Percentiles rank a stretch among this genome's conserved stretches.
phyloP scores from a whole-genome alignment of 176 grass and related monocot species.

The Cenchrus purpureus region DNA sequence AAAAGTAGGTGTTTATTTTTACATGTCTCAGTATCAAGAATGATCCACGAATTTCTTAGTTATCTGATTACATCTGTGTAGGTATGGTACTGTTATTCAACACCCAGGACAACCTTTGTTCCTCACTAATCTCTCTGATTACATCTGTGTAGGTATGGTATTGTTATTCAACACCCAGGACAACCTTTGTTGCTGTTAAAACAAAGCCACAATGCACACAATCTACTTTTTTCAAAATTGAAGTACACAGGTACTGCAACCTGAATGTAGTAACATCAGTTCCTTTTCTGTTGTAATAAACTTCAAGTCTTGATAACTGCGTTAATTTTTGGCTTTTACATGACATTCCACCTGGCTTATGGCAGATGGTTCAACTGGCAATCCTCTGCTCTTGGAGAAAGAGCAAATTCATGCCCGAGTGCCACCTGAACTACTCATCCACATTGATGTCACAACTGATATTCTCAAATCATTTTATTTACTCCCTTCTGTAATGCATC shows the following conservation, averaged over 20 bases:
- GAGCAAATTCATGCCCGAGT: slow-evolving; percentile 73
- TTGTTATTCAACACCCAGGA: slow-evolving; percentile 75
- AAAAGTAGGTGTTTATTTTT: slow-evolving; percentile 54
- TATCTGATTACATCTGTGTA: slow-evolving; percentile 41
- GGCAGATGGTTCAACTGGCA: slow-evolving; percentile 60
- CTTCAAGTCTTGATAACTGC: slow-evolving; percentile 9
- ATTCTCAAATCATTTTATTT: slow-evolving; percentile 95
- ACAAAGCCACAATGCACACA: slow-evolving; percentile 89
- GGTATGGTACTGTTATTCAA: slow-evolving; percentile 83
- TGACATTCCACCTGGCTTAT: slow-evolving; percentile 26
- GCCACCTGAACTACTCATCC: slow-evolving; percentile 86
- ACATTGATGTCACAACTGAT: slow-evolving; percentile 69
- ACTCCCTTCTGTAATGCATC: slow-evolving; percentile 92
- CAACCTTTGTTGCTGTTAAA: slow-evolving; percentile 93
- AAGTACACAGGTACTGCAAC: slow-evolving; percentile 55
- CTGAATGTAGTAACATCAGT: slow-evolving; percentile 5
- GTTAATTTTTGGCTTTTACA: slow-evolving; percentile 38
- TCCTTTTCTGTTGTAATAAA: slow-evolving; percentile 6
- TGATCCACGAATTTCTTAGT: neutral
- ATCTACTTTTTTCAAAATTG: slow-evolving; percentile 82
- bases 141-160: slow-evolving; percentile 65
- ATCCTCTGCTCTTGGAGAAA: slow-evolving; percentile 50
- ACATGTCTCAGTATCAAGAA: slow-evolving; percentile 18
- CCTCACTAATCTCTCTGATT: slow-evolving; percentile 24
- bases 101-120: slow-evolving; percentile 75